These are phyloP conservation scores for Leishmania gerbilli DNA, from an alignment of 208 protist genomes.

Conservation along the genomic window DNA sequence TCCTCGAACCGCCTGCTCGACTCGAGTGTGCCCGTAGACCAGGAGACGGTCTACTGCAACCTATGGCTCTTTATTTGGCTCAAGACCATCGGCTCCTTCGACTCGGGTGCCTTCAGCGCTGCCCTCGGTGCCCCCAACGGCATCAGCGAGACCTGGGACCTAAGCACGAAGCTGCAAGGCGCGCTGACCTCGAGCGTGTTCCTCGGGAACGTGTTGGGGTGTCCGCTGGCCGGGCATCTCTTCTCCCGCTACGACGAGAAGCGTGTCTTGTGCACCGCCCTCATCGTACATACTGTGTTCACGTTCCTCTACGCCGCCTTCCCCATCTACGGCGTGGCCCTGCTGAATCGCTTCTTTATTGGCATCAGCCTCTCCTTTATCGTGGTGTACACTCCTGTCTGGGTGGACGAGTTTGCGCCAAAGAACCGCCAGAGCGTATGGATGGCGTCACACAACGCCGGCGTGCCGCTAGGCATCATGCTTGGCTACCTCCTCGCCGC, in stretches of 20 bases:
- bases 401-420: slow-evolving; percentile 93
- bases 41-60: slow-evolving; percentile 50
- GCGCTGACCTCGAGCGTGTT: slow-evolving; percentile 84
- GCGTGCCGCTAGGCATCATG: slow-evolving; percentile 92
- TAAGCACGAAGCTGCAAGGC: slow-evolving; percentile 64
- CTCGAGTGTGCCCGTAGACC: slow-evolving; percentile 18
- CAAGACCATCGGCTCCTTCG: slow-evolving; percentile 86
- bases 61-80: slow-evolving; percentile 80
- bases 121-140: slow-evolving; percentile 70
- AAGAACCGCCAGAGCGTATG: slow-evolving; percentile 77
- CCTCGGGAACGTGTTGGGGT: slow-evolving; percentile 84
- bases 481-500: slow-evolving; percentile 84
- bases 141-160: slow-evolving; percentile 65
- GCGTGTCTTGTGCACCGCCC: slow-evolving; percentile 46
- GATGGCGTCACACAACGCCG: slow-evolving; percentile 92
- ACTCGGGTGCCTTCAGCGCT: slow-evolving; percentile 89
- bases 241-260: slow-evolving; percentile 77
- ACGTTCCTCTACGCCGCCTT: slow-evolving; percentile 77
- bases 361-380: slow-evolving; percentile 90
- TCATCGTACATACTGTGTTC: slow-evolving; percentile 77
- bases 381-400: slow-evolving; percentile 92
- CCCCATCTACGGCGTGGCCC: slow-evolving; percentile 44
- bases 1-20: neutral
- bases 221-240: slow-evolving; percentile 70
- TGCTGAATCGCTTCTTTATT: slow-evolving; percentile 87